Evolutionary conservation across 345 rosid genomes (phyloP), one percentile per base, ranked within the genome.

Genomic region (Sisymbrium altissimum): DNA sequence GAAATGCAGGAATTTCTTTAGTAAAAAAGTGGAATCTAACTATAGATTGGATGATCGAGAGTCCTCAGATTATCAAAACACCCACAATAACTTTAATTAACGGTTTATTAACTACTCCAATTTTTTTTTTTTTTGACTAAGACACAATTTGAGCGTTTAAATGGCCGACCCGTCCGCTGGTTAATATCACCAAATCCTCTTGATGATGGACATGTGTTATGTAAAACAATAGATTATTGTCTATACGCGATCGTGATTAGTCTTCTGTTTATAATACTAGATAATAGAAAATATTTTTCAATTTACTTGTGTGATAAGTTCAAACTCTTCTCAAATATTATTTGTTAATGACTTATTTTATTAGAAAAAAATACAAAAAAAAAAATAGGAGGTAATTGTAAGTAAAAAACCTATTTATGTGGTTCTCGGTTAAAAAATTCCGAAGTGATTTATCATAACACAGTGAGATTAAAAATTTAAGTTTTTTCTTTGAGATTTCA

Each of bases 121-220:
- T 27, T 2, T 27, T 27, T 27, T 27, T 27, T 1, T 2, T 27
- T 23, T 23, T n/a, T n/a, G n/a, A n/a, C n/a, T n/a, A 23, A 66
- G 19, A 67, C 78, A 60, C 63, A 50, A 33, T 2, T 5, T 52
- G 58, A 52, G 60, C 64, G 33, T 57, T 70, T 36, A n/a, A 68
- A 62, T 36, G 58, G 70, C 58, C 74, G 65, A 61, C 70, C 56
- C 36, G 0, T 23, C 35, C 58, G 70, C 54, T 43, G 45, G 5
- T 27, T 58, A 41, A 41, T 5, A 36, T 55, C 13, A 65, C 23
- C 13, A 66, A 58, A 29, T 15, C 74, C 70, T 61, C n/a, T 75
- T 9, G 33, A 8, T 23, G 49, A 60, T 68, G 30, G 73, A 75
- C 74, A 61, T 41, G 79, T 75, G 74, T 60, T 60, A 25, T 61